Conservation (phyloP, 1,284 basidiomycete genomes). For the Trichosporon ovoides region DNA sequence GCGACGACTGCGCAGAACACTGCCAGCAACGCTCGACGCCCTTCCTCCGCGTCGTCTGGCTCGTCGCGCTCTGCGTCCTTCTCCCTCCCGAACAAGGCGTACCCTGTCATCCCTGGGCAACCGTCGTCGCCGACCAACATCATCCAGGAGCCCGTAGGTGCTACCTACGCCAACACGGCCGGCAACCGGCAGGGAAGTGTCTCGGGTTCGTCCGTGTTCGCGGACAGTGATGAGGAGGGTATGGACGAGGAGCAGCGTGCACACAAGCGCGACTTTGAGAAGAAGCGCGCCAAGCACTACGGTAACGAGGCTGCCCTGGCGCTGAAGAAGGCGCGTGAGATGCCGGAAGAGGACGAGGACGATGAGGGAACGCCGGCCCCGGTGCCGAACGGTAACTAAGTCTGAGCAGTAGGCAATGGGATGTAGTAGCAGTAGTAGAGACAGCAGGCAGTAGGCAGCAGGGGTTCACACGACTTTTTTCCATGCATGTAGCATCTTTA, state of each 20-base stretch:
- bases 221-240: conserved; percentile 67
- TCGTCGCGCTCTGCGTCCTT: conserved; percentile 75
- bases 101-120: conserved; percentile 39
- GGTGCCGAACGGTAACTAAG: background rate
- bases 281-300: conserved; percentile 76
- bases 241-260: conserved; percentile 83
- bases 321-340: conserved; percentile 60
- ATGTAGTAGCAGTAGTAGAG: background rate
- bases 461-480: too few relatives aligned
- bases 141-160: conserved; percentile 50
- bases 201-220: conserved; percentile 33
- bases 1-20: conserved; percentile 16
- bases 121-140: conserved; percentile 45
- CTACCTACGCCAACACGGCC: conserved; percentile 43
- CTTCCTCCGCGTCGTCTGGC: conserved; percentile 62
- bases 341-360: conserved; percentile 35
- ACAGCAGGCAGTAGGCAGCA: background rate
- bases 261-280: conserved; percentile 75
- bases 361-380: conserved; percentile 12
- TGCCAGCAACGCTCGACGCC: conserved; percentile 23
- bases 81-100: conserved; percentile 50
- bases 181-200: conserved; percentile 29
- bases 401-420: too few relatives aligned
- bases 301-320: conserved; percentile 80
- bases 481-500: too few relatives aligned